phyloP scores from a whole-genome alignment of 805 yeast genomes.

The Ogataea paraovalis region DNA sequence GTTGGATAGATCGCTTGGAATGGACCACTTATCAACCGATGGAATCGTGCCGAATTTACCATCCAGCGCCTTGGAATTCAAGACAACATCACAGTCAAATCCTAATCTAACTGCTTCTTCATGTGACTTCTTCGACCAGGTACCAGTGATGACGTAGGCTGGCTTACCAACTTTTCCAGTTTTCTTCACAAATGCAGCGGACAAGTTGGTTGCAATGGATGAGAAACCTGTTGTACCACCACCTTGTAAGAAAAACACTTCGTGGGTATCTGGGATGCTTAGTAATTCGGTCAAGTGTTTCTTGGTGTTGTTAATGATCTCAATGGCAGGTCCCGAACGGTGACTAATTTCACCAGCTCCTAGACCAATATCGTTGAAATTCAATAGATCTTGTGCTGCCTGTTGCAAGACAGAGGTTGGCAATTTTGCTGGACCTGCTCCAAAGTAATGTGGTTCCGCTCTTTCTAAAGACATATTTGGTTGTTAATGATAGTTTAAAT shows the following conservation, averaged over 20 bases:
- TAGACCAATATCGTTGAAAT: conserved; percentile 64
- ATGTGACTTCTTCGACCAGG: conserved; percentile 86
- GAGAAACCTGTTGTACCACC: conserved; percentile 98
- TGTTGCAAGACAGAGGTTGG: conserved; percentile 82
- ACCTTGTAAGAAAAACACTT: conserved; percentile 92
- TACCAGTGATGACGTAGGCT: conserved; percentile 87
- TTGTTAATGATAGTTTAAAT: neutral
- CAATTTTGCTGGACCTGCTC: conserved; percentile 97
- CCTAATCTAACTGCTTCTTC: conserved; percentile 90
- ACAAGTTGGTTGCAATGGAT: conserved; percentile 74
- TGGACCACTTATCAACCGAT: conserved; percentile 56
- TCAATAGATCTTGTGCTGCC: conserved; percentile 80
- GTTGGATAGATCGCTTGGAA: conserved; percentile 52
- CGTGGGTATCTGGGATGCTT: conserved; percentile 85
- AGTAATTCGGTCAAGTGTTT: conserved; percentile 59
- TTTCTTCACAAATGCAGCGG: conserved; percentile 62
- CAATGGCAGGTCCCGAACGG: conserved; percentile 78
- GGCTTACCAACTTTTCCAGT: conserved; percentile 75
- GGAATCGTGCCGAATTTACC: conserved; percentile 71
- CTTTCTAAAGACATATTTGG: conserved; percentile 43
- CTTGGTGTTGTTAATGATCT: conserved; percentile 75
- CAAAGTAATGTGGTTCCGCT: conserved; percentile 78
- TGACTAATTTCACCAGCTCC: conserved; percentile 97
- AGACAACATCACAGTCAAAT: conserved; percentile 62
- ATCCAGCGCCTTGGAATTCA: conserved; percentile 53